These are phyloP conservation scores for Pulveroboletus sp. DNA, from an alignment of 768 basidiomycete species.

Conservation along the genomic window DNA sequence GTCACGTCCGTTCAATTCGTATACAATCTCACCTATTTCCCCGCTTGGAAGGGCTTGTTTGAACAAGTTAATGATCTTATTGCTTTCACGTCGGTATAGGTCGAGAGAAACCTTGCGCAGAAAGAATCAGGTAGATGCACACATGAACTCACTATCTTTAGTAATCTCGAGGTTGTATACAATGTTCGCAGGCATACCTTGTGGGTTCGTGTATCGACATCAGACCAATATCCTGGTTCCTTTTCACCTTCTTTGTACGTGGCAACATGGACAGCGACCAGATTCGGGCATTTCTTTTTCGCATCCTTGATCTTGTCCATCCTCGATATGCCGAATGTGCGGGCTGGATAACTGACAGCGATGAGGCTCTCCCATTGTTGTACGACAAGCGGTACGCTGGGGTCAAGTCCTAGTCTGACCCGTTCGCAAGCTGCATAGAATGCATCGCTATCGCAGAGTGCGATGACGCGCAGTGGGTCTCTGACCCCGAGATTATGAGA, in stretches of 20 bases:
- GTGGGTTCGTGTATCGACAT: conserved; percentile 85
- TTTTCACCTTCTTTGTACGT: conserved; percentile 87
- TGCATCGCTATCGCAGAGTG: conserved; percentile 87
- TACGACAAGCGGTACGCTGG: conserved; percentile 69
- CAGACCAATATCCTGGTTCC: conserved; percentile 89
- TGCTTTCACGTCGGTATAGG: conserved; percentile 85
- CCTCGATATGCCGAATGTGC: conserved; percentile 89
- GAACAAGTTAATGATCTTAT: conserved; percentile 81
- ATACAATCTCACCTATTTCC: conserved; percentile 63
- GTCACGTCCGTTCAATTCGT: not conserved
- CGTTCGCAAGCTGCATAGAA: conserved; percentile 86
- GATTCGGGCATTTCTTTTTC: conserved; percentile 76
- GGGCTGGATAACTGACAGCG: conserved; percentile 93
- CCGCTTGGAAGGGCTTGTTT: conserved; percentile 72
- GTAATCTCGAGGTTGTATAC: not conserved
- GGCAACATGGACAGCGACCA: conserved; percentile 87
- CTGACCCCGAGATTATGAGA: conserved; percentile 63
- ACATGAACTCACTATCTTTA: not conserved
- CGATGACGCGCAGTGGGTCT: conserved; percentile 80
- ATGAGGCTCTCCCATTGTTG: conserved; percentile 88
- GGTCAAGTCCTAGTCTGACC: conserved; percentile 64
- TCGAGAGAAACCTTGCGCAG: conserved; percentile 77
- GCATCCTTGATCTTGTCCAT: conserved; percentile 84
- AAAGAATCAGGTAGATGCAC: not conserved
- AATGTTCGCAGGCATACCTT: conserved; percentile 52